phyloP scores from a whole-genome alignment of 2,329 filamentous ascomycete genomes.

The Aquanectria penicillioides region DNA sequence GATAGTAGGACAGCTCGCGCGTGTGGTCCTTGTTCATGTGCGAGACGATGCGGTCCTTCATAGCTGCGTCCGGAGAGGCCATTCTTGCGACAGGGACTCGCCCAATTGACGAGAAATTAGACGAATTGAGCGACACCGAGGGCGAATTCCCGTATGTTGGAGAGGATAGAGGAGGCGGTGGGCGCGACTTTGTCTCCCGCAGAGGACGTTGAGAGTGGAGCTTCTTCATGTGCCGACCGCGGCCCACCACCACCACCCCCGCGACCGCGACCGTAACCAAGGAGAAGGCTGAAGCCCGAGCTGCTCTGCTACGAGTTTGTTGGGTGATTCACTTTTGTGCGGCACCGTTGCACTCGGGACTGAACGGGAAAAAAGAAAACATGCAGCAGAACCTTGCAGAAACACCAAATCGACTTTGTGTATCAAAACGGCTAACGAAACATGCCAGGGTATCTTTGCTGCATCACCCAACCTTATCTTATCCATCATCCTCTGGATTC shows the following conservation, averaged over 20 bases:
- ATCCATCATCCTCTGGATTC: too few relatives aligned
- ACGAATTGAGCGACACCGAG: constrained; percentile 1
- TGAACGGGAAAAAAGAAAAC: too few relatives aligned
- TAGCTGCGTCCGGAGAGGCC: constrained; percentile 41
- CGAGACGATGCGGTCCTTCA: constrained; percentile 60
- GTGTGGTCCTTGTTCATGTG: constrained; percentile 92
- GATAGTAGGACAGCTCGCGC: constrained; percentile 78
- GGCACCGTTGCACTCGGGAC: too few relatives aligned
- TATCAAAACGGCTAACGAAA: background rate
- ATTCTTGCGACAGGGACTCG: too few relatives aligned
- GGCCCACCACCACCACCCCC: constrained; percentile 1
- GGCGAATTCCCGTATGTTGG: background rate
- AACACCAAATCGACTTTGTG: background rate
- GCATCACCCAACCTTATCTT: background rate
- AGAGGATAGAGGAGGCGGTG: background rate
- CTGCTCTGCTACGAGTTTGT: too few relatives aligned
- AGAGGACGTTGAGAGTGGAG: constrained; percentile 37
- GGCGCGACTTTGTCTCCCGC: background rate
- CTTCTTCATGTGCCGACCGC: constrained; percentile 19
- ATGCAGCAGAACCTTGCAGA: too few relatives aligned
- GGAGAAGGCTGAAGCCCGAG: too few relatives aligned
- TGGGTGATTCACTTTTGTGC: too few relatives aligned
- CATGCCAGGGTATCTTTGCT: constrained; percentile 18
- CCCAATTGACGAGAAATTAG: too few relatives aligned
- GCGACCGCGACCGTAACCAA: background rate